Percentiles rank a stretch among this genome's conserved stretches.
phyloP scores from a whole-genome alignment of 2,329 filamentous ascomycete genomes.

The Tolypocladium ophioglossoides region DNA sequence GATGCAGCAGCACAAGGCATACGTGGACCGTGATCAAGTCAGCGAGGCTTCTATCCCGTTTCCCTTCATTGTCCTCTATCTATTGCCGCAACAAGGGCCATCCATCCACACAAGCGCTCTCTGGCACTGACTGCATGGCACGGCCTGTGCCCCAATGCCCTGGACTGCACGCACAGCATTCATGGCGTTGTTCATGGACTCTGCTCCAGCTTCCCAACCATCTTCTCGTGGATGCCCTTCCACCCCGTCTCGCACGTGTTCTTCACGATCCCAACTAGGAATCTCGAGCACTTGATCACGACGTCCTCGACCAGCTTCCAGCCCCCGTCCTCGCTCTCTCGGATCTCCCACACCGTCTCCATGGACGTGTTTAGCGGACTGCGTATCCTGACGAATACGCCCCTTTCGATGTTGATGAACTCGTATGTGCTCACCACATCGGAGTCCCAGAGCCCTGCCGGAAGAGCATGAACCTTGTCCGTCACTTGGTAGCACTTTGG shows the following conservation, averaged over 20 bases:
- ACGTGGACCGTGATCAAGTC: neutral
- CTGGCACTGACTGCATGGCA: neutral
- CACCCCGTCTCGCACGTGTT: conserved; percentile 40
- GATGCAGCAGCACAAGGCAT: too few relatives aligned
- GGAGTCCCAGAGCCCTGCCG: conserved; percentile 44
- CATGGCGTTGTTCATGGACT: neutral
- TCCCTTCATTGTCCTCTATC: neutral
- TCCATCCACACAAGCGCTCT: neutral
- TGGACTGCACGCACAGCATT: too few relatives aligned
- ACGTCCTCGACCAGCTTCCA: conserved; percentile 39
- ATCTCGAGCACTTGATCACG: conserved; percentile 36
- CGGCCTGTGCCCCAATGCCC: neutral
- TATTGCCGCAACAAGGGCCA: neutral
- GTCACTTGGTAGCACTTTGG: conserved; percentile 36
- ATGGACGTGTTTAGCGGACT: conserved; percentile 40
- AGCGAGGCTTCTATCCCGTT: neutral
- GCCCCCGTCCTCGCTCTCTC: conserved; percentile 17
- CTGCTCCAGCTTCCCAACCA: conserved; percentile 24
- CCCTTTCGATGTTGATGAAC: conserved; percentile 37
- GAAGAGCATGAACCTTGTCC: conserved; percentile 39
- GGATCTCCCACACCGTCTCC: conserved; percentile 40
- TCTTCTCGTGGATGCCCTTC: conserved; percentile 38
- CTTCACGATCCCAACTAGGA: conserved; percentile 39
- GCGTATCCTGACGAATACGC: conserved; percentile 39
- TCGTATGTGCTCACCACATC: conserved; percentile 44